Base-by-base conservation (phyloP, 2,329 filamentous ascomycete genomes). In the Lasiodiplodia hormozganensis region DNA sequence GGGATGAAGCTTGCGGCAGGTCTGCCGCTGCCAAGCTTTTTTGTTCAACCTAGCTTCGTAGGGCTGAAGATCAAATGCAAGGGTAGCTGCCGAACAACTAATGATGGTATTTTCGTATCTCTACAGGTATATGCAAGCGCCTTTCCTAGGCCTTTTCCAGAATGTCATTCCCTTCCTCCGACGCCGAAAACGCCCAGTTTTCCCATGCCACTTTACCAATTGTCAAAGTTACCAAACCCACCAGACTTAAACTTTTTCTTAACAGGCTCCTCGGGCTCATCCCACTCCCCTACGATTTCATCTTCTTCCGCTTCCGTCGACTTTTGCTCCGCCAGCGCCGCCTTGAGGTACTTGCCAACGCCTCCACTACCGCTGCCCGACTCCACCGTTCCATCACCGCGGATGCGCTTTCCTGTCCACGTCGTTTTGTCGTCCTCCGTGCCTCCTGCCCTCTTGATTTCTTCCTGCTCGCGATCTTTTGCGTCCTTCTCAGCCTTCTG, bases 141-240 rank as follows among this genome's bases (percentile, higher is more conserved):
- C 21, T 11, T 8, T 10, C 31, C 31, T 4, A 10, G n/a, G 8
- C 21, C 36, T 60, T 10, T 11, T 23, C 36, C 34, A 57, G 28
- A 14, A n/a, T 34, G 14, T 4, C 8, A 10, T 40, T 21, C 25
- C 25, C 12, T 43, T 34, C 3, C 18, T 34, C 10, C 25, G 28
- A 62, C 60, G 31, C 60, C 60, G 38, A 7, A n/a, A 38, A 52
- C 60, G 28, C 60, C 60, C 49, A 18, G 10, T 34, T n/a, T 51
- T 21, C 21, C 18, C 40, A 47, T 18, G 10, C 18, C 47, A 23
- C 10, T n/a, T 23, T 68, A 97, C 95, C 96, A 99, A 47, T 84
- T 87, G 80, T 97, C 94, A 79, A 99, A 99, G 80, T 97, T 97
- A 2, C 95, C 94, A 84, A 98, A 99, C 0, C 93, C 94, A 14